phyloP scores from a whole-genome alignment of 75 land plant genomes.

The Cryptomeria japonica region DNA sequence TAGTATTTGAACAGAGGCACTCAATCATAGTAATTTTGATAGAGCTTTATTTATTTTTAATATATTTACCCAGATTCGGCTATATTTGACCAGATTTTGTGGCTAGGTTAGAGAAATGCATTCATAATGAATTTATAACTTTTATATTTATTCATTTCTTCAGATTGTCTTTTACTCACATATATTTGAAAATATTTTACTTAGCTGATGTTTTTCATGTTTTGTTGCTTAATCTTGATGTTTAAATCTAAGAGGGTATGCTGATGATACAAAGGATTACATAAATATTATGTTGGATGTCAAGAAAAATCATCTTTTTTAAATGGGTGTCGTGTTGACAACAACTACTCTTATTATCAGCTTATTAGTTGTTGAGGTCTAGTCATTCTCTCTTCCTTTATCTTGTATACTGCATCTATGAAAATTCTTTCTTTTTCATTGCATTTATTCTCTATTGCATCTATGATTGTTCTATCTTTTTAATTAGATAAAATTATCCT shows the following conservation, averaged over 20 bases:
- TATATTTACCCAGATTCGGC: background rate
- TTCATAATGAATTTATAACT: background rate
- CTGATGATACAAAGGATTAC: slow-evolving; percentile 67
- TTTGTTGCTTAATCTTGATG: background rate
- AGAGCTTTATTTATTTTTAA: no score
- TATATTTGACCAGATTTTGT: background rate
- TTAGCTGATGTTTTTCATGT: background rate
- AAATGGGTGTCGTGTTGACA: no score
- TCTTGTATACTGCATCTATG: no score
- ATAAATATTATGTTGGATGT: slow-evolving; percentile 62
- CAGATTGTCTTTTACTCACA: background rate
- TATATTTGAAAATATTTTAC: background rate
- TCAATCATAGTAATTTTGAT: no score
- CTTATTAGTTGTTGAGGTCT: no score
- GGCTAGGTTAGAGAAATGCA: background rate
- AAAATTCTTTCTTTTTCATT: no score
- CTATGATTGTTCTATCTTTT: no score
- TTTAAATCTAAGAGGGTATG: slow-evolving; percentile 45
- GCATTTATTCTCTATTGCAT: no score
- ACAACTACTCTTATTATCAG: no score
- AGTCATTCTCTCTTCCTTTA: no score
- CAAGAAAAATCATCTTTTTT: slow-evolving; percentile 16
- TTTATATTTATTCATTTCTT: background rate
- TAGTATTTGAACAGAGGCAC: no score
- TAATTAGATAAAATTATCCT: no score